Evolutionary conservation across 75 land plant species (phyloP).

Genomic region (Cupressus sempervirens): DNA sequence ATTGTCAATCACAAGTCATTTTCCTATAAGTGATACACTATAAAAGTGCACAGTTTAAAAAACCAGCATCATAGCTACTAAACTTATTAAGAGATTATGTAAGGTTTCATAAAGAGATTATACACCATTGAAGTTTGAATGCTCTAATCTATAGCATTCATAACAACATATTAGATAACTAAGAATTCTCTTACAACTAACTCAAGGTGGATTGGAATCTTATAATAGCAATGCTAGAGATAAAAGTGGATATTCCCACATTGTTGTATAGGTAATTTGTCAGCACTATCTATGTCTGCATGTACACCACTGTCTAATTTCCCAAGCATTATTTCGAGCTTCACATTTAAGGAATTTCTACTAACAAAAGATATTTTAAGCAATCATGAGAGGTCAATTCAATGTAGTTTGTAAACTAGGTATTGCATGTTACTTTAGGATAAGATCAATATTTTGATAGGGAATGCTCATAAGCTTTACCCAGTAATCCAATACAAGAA

Average conservation of each 20-base stretch:
- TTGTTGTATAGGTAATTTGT: too few species aligned
- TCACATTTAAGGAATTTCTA: background rate
- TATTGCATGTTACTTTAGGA: too few species aligned
- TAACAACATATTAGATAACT: background rate
- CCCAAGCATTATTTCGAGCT: background rate
- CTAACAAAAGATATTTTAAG: background rate
- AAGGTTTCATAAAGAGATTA: background rate
- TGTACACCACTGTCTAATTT: background rate
- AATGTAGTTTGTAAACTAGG: background rate
- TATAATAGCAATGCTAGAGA: too few species aligned
- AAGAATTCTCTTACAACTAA: background rate
- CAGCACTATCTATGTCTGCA: too few species aligned
- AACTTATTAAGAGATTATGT: background rate
- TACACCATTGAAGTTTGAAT: background rate
- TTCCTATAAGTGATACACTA: background rate
- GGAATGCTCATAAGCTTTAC: background rate
- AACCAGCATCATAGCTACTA: background rate
- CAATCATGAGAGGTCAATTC: background rate
- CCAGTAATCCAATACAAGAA: background rate
- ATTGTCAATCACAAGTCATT: background rate
- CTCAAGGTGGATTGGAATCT: too few species aligned
- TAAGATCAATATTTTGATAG: background rate
- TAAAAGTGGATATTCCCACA: too few species aligned
- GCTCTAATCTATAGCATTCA: background rate
- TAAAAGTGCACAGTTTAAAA: background rate